Percentiles rank a stretch among this genome's conserved stretches.
These are phyloP conservation scores for Malania oleifera DNA, from an alignment of 164 flowering plant genomes.

Conservation along the genomic window DNA sequence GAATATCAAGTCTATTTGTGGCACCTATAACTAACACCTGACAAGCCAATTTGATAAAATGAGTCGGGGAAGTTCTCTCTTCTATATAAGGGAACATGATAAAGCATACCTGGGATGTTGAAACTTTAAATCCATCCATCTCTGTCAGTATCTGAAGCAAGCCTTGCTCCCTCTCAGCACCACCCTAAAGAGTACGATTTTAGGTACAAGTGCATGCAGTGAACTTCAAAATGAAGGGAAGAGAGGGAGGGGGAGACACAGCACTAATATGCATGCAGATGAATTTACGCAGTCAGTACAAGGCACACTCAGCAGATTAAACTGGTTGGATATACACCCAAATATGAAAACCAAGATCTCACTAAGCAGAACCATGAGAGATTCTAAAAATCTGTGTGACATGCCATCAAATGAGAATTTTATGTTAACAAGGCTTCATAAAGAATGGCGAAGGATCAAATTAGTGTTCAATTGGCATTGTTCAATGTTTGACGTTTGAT, in stretches of 20 bases:
- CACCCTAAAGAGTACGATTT: slow-evolving; percentile 54
- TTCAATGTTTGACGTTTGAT: too few relatives aligned
- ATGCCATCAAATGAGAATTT: too few relatives aligned
- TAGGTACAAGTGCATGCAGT: slow-evolving; percentile 3
- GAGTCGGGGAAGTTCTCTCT: background rate
- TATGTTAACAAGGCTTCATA: too few relatives aligned
- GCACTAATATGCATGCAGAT: background rate
- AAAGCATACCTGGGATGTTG: slow-evolving; percentile 69
- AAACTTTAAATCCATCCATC: slow-evolving; percentile 95
- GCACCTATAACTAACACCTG: slow-evolving; percentile 98
- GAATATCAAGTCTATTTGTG: slow-evolving; percentile 90
- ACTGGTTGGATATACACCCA: too few relatives aligned
- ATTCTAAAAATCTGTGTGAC: too few relatives aligned
- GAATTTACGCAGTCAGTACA: too few relatives aligned
- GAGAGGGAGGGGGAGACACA: background rate
- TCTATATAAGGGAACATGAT: background rate
- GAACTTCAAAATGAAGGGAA: background rate
- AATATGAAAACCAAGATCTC: too few relatives aligned
- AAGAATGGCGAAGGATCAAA: too few relatives aligned
- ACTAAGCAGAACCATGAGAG: too few relatives aligned
- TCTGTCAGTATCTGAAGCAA: slow-evolving; percentile 94
- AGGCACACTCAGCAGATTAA: too few relatives aligned
- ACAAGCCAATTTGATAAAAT: slow-evolving; percentile 22
- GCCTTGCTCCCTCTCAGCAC: slow-evolving; percentile 98
- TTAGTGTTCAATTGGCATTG: too few relatives aligned